These are phyloP conservation scores for Saprolegnia diclina DNA, from an alignment of 352 stramenopile species.

Conservation along the genomic window DNA sequence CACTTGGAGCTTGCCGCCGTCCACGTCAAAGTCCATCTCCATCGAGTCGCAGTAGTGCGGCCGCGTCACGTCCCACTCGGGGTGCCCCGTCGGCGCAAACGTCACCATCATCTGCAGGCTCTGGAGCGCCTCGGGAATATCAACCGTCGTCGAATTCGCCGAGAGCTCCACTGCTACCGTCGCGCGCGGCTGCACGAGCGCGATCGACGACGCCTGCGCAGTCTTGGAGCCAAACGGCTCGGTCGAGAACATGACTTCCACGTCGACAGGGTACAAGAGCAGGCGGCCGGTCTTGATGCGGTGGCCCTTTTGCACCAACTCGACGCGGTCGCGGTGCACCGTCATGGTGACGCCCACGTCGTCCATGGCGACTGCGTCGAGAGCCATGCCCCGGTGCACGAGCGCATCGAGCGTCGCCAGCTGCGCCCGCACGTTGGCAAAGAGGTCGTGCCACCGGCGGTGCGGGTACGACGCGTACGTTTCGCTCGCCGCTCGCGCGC, in stretches of 20 bases:
- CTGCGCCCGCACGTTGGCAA: constrained; percentile 37
- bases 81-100: background rate
- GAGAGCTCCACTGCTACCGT: constrained; percentile 34
- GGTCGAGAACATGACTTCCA: constrained; percentile 64
- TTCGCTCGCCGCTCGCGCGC: constrained; percentile 35
- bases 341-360: constrained; percentile 32
- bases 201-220: constrained; percentile 35
- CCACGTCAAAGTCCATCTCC: constrained; percentile 13
- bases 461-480: constrained; percentile 40
- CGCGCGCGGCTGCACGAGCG: constrained; percentile 44
- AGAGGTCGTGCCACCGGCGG: constrained; percentile 44
- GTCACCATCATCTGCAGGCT: constrained; percentile 44
- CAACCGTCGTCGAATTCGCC: constrained; percentile 28
- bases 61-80: constrained; percentile 11
- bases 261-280: constrained; percentile 54
- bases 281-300: constrained; percentile 38
- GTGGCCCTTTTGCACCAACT: constrained; percentile 32
- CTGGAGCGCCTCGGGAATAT: constrained; percentile 33
- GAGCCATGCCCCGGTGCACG: constrained; percentile 13
- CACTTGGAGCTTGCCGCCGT: constrained; percentile 48
- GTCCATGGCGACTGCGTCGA: background rate
- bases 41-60: constrained; percentile 23
- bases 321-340: constrained; percentile 31
- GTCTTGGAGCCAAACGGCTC: constrained; percentile 51
- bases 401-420: constrained; percentile 46